Evolutionary conservation across 345 rosid genomes (phyloP), one percentile per base, ranked within the genome.

Genomic region (Erysimum cheiranthoides): DNA sequence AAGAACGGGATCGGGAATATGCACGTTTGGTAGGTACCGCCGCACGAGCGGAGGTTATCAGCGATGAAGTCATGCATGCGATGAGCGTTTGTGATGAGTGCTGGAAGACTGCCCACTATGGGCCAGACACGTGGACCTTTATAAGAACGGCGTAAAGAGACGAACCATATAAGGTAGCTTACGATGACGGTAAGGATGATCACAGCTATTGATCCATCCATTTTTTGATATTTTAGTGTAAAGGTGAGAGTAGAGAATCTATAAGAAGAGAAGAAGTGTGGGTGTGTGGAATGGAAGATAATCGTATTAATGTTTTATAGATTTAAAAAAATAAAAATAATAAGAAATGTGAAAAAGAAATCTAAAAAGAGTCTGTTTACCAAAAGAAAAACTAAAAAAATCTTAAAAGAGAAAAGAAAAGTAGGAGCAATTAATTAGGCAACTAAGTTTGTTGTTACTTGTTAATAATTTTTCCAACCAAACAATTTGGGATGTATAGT

Each of bases 11-110:
- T 46, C 2, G 92, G 85, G 16, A 76, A 75, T 30, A 71, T 84
- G 82, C 93, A 90, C 0, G 96, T 88, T 79, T 90, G 93, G 81
- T 90, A 90, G 68, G 96, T 90, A 63, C 93, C 93, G 11, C 87
- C 88, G 10, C 83, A 81, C 59, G 81, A 70, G 46, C 90, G 92
- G 35, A 90, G 92, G 47, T 89, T 90, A 53, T 88, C 93, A 11
- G 87, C 78, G 69, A 90, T 90, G 92, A 90, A 90, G 57, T 90
- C 96, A 16, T 90, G 96, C 87, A 86, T 51, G 18, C 90, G 85
- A 47, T 70, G 82, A 16, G 85, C 69, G 75, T 90, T 86, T 53
- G 78, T 61, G 34, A 89, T 76, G 52, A 90, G 84, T 13, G 87
- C 93, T 0, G 96, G 92, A 17, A 90, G 90, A 54, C 96, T 89